These are phyloP conservation scores for Calocera viscosa DNA, from an alignment of 768 basidiomycete genomes.

Conservation along the genomic window DNA sequence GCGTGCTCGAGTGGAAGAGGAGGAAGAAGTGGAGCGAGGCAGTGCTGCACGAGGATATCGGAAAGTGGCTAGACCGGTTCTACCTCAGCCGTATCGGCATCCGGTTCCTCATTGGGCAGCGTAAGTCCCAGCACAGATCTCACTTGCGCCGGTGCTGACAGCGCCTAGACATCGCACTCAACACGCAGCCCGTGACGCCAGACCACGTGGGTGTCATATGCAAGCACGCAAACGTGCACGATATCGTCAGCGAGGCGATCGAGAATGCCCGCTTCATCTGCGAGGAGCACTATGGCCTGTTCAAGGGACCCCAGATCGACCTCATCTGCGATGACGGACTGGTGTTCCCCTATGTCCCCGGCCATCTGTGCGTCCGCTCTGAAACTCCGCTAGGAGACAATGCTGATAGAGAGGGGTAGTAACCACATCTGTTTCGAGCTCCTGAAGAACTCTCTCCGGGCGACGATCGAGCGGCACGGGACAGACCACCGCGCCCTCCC, in stretches of 20 bases:
- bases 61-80: conserved; percentile 90
- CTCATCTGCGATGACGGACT: conserved; percentile 84
- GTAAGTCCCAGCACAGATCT: conserved; percentile 31
- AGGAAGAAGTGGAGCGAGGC: conserved; percentile 41
- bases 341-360: conserved; percentile 88
- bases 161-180: conserved; percentile 73
- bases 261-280: conserved; percentile 81
- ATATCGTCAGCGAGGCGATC: conserved; percentile 96
- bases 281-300: conserved; percentile 89
- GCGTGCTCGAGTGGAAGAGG: conserved; percentile 87
- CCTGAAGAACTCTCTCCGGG: conserved; percentile 92
- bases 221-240: conserved; percentile 86
- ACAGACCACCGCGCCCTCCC: conserved; percentile 66
- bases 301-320: conserved; percentile 90
- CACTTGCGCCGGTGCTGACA: background rate
- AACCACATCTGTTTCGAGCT: conserved; percentile 96
- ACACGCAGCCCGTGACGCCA: conserved; percentile 75
- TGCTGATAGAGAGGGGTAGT: conserved; percentile 13
- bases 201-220: conserved; percentile 98
- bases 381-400: background rate
- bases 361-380: conserved; percentile 46
- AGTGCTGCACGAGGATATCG: conserved; percentile 41
- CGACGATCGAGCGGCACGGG: conserved; percentile 87
- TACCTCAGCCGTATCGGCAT: conserved; percentile 94
- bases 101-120: conserved; percentile 92